phyloP scores from a whole-genome alignment of 192 early-diverging fungal genomes.

The Gamsiella multidivaricata region DNA sequence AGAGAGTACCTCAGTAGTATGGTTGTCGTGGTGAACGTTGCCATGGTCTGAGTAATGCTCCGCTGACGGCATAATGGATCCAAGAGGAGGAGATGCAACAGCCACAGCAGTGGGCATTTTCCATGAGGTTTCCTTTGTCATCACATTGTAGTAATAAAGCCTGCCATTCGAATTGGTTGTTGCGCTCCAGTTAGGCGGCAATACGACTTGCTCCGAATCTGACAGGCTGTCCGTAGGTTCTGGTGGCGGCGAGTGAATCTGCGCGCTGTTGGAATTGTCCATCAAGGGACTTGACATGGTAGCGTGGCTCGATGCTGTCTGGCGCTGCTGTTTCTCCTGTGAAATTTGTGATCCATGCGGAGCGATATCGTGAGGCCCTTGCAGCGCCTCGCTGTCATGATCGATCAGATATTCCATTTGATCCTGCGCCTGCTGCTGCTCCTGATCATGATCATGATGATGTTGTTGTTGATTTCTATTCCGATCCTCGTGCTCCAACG shows the following conservation, averaged over 20 bases:
- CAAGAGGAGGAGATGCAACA: neutral
- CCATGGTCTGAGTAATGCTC: neutral
- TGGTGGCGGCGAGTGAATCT: slow-evolving; percentile 30
- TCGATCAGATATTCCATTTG: neutral
- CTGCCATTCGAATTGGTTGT: slow-evolving; percentile 41
- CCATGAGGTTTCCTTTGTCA: slow-evolving; percentile 48
- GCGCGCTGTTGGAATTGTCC: neutral
- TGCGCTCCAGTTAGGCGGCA: slow-evolving; percentile 49
- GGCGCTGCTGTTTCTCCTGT: too few species aligned
- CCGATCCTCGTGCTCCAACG: neutral
- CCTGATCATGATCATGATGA: neutral
- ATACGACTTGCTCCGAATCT: slow-evolving; percentile 16
- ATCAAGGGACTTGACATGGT: neutral
- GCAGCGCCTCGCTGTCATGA: neutral
- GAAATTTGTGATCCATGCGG: neutral
- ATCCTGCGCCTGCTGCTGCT: neutral
- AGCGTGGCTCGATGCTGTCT: too few species aligned
- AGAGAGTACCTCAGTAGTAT: neutral
- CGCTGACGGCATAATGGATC: neutral
- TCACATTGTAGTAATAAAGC: slow-evolving; percentile 42
- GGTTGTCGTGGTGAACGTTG: neutral
- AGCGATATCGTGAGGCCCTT: neutral
- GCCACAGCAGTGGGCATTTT: slow-evolving; percentile 14
- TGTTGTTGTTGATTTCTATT: neutral
- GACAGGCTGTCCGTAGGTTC: slow-evolving; percentile 26